These are phyloP conservation scores for Aspergillus carlsbadensis DNA, from an alignment of 495 filamentous ascomycete genomes.

Conservation along the genomic window DNA sequence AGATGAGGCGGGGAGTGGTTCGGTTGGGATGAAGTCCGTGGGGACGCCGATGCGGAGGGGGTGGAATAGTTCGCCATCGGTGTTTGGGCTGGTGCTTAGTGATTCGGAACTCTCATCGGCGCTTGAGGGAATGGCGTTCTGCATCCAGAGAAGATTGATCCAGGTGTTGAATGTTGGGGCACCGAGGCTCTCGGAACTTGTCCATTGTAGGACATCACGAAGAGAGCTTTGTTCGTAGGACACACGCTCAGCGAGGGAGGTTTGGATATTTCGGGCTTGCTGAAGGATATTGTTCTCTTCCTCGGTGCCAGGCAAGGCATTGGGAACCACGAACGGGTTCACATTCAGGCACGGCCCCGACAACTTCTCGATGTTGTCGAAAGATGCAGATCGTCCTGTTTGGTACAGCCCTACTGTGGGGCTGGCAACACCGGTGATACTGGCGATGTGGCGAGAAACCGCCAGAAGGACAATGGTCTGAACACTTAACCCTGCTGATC, in stretches of 20 bases:
- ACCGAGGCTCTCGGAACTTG: conserved; percentile 5
- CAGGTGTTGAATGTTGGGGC: conserved; percentile 32
- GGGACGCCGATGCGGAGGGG: conserved; percentile 26
- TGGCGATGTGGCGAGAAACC: conserved; percentile 27
- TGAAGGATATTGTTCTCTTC: not conserved
- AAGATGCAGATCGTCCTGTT: conserved; percentile 28
- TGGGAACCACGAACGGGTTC: conserved; percentile 22
- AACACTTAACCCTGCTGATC: conserved; percentile 18
- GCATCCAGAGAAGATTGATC: conserved; percentile 37
- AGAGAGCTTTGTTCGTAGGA: conserved; percentile 33
- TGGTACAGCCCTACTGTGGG: conserved; percentile 37
- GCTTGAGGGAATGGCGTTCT: conserved; percentile 14
- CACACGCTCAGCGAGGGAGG: conserved; percentile 28
- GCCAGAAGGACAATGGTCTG: conserved; percentile 32
- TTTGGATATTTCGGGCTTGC: conserved; percentile 22
- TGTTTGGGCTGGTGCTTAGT: not conserved
- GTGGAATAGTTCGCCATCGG: conserved; percentile 13
- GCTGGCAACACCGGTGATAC: conserved; percentile 14
- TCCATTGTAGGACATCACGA: conserved; percentile 23
- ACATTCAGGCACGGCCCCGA: conserved; percentile 33
- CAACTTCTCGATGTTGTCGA: conserved; percentile 21
- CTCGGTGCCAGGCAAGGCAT: not conserved
- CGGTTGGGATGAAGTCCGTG: conserved; percentile 24
- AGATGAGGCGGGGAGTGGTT: conserved; percentile 1
- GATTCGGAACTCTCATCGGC: conserved; percentile 8